A percentile compares a stretch with the other conserved stretches of the same genome.
Evolutionary conservation across 352 stramenopile species (phyloP).

Genomic region (Thraustochytrium striatum): DNA sequence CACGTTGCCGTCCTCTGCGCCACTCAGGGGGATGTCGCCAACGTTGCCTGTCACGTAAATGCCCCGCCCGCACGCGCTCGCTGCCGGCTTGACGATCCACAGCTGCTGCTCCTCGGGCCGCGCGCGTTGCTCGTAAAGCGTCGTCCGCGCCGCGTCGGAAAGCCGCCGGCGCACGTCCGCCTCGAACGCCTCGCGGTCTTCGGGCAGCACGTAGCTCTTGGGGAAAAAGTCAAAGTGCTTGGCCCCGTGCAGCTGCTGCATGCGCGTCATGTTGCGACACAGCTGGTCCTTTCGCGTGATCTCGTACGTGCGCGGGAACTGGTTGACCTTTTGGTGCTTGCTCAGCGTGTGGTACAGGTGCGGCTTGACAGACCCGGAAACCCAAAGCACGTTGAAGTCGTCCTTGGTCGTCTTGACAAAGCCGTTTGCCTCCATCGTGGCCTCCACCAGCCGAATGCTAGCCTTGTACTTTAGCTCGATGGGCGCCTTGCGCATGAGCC

Average conservation of each 20-base stretch:
- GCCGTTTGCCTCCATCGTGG: constrained; percentile 4
- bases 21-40: background rate
- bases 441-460: constrained; percentile 34
- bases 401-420: constrained; percentile 40
- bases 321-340: constrained; percentile 39
- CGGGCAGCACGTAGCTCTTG: constrained; percentile 38
- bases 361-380: background rate
- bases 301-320: constrained; percentile 47
- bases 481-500: background rate
- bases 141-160: background rate
- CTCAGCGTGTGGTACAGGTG: constrained; percentile 22
- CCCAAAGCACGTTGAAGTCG: constrained; percentile 44
- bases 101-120: constrained; percentile 11
- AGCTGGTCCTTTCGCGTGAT: constrained; percentile 47
- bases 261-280: constrained; percentile 32
- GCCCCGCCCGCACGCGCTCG: constrained; percentile 34
- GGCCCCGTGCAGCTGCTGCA: constrained; percentile 25
- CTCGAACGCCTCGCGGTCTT: constrained; percentile 12
- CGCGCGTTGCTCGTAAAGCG: too few species aligned
- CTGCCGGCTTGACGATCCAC: constrained; percentile 48
- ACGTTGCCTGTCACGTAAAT: constrained; percentile 43
- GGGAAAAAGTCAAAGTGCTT: constrained; percentile 43
- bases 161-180: too few species aligned
- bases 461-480: constrained; percentile 36
- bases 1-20: constrained; percentile 52